Conservation (phyloP, 768 basidiomycete species). For the Lactifluus volemus region DNA sequence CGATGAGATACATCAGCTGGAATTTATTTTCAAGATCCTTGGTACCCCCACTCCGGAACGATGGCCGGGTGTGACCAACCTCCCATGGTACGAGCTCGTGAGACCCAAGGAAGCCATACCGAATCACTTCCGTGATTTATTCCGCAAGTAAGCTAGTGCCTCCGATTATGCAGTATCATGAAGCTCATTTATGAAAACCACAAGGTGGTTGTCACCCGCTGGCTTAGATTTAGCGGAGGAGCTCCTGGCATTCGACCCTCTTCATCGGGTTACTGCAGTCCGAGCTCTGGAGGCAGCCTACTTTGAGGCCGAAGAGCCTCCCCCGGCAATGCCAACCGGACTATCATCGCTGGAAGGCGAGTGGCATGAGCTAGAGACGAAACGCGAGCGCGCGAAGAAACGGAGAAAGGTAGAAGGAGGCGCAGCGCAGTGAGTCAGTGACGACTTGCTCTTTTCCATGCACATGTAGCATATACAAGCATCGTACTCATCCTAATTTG, state of each 20-base stretch:
- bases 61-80: slow-evolving; percentile 73
- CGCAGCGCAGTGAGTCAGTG: slow-evolving; percentile 9
- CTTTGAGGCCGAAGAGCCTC: slow-evolving; percentile 74
- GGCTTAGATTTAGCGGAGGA: slow-evolving; percentile 82
- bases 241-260: slow-evolving; percentile 75
- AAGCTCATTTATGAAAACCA: not conserved
- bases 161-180: not conserved
- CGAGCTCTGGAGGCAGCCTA: slow-evolving; percentile 80
- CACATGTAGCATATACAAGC: slow-evolving; percentile 24
- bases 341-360: slow-evolving; percentile 81
- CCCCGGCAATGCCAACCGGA: slow-evolving; percentile 68
- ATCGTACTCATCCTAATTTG: slow-evolving; percentile 15
- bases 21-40: slow-evolving; percentile 83
- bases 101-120: slow-evolving; percentile 71
- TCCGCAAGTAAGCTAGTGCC: slow-evolving; percentile 56
- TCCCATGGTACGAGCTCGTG: slow-evolving; percentile 99
- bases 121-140: slow-evolving; percentile 76
- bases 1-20: slow-evolving; percentile 96
- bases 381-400: slow-evolving; percentile 80
- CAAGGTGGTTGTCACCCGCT: slow-evolving; percentile 78
- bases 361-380: slow-evolving; percentile 97
- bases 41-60: slow-evolving; percentile 78
- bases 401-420: slow-evolving; percentile 50
- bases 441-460: slow-evolving; percentile 19
- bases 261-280: slow-evolving; percentile 60